These are phyloP conservation scores for Ensete ventricosum DNA, from an alignment of 176 grass and related monocot species.

Conservation along the genomic window DNA sequence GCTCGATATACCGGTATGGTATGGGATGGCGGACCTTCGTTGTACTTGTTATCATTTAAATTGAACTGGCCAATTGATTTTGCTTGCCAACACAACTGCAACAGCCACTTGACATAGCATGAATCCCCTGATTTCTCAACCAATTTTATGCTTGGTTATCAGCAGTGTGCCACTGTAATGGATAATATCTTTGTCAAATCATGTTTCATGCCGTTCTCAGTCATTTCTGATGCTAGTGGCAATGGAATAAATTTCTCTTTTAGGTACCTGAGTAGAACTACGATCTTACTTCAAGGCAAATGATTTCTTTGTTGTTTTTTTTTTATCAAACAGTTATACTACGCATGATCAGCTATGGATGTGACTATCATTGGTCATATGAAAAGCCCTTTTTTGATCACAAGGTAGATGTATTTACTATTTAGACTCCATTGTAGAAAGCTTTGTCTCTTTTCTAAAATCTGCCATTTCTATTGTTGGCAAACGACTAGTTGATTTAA, in stretches of 20 bases:
- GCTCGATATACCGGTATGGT: too few relatives aligned
- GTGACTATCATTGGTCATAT: slow-evolving; percentile 72
- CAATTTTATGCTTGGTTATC: too few relatives aligned
- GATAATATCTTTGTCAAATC: too few relatives aligned
- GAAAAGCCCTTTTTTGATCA: slow-evolving; percentile 52
- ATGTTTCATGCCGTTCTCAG: too few relatives aligned
- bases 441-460: not conserved
- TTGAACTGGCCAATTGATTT: too few relatives aligned
- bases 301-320: slow-evolving; percentile 1
- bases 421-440: not conserved
- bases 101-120: too few relatives aligned
- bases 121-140: too few relatives aligned
- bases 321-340: slow-evolving; percentile 45
- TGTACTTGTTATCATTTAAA: too few relatives aligned
- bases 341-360: slow-evolving; percentile 94
- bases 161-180: too few relatives aligned
- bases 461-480: not conserved
- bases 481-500: not conserved
- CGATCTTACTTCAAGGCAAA: slow-evolving; percentile 3
- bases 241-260: not conserved
- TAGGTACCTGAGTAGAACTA: not conserved
- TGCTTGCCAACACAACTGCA: too few relatives aligned
- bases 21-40: too few relatives aligned
- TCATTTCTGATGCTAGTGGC: not conserved
- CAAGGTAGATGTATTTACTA: slow-evolving; percentile 35